Evolutionary conservation across 1,284 basidiomycete species (phyloP).

Genomic region (Tremellales sp.): DNA sequence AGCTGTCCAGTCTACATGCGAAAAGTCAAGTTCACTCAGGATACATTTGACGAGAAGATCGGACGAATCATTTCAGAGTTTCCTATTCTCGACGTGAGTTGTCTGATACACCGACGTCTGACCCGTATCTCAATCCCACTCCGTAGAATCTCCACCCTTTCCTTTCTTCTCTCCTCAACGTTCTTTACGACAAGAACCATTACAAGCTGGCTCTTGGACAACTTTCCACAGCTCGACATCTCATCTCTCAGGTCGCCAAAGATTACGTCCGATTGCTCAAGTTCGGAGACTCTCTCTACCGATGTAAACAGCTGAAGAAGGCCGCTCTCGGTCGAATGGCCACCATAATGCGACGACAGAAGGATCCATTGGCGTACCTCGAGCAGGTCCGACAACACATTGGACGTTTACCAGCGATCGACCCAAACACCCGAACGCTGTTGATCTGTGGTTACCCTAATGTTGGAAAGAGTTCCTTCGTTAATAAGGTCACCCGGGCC

Average conservation of each 20-base stretch:
- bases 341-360: constrained; percentile 93
- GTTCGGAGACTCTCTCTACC: constrained; percentile 91
- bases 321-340: constrained; percentile 96
- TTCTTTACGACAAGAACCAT: constrained; percentile 97
- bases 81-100: constrained; percentile 83
- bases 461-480: constrained; percentile 94
- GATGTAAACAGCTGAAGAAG: constrained; percentile 93
- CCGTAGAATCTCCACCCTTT: constrained; percentile 87
- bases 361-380: constrained; percentile 91
- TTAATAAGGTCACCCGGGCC: constrained; percentile 95
- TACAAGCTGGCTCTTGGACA: constrained; percentile 96
- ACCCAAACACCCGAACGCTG: constrained; percentile 88
- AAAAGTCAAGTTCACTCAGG: constrained; percentile 99
- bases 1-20: constrained; percentile 75
- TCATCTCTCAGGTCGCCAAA: constrained; percentile 92
- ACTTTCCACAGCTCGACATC: constrained; percentile 84
- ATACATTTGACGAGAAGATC: constrained; percentile 95
- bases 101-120: not conserved
- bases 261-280: constrained; percentile 93
- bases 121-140: constrained; percentile 7
- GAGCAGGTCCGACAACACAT: constrained; percentile 98
- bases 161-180: constrained; percentile 87
- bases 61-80: constrained; percentile 92
- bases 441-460: constrained; percentile 96
- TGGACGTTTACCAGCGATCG: constrained; percentile 87